A percentile compares a stretch with the other conserved stretches of the same genome.
Evolutionary conservation across 1,284 basidiomycete genomes (phyloP).

Genomic region (Ustilago nuda): DNA sequence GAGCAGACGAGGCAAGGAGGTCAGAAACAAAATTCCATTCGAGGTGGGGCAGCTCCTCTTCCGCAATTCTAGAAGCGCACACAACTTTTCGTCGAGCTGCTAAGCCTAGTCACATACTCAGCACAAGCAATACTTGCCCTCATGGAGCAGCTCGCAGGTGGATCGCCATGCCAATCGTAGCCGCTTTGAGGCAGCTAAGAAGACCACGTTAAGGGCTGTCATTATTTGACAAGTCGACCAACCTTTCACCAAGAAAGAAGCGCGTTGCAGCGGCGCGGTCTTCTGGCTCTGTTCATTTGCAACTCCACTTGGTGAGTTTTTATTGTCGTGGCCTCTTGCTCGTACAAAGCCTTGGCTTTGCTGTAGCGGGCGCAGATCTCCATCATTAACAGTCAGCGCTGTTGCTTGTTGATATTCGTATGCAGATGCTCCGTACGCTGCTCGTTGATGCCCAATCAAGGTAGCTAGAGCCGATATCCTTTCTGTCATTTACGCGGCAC

Average conservation of each 20-base stretch:
- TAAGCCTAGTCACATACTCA: not conserved
- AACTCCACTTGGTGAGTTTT: constrained; percentile 1
- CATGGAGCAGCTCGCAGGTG: not conserved
- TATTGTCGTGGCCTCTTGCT: not conserved
- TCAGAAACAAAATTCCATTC: constrained; percentile 13
- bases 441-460: not conserved
- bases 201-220: not conserved
- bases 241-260: constrained; percentile 4
- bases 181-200: not conserved
- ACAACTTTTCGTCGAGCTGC: not conserved
- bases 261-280: constrained; percentile 5
- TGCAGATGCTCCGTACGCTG: too few relatives aligned
- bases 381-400: not conserved
- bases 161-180: not conserved
- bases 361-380: not conserved
- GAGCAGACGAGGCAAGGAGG: constrained; percentile 7
- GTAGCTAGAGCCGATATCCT: not conserved
- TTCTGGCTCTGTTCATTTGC: constrained; percentile 2
- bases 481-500: not conserved
- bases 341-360: not conserved
- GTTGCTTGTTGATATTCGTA: too few relatives aligned
- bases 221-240: constrained; percentile 6
- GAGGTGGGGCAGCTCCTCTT: not conserved
- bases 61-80: not conserved
- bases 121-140: too few relatives aligned